phyloP scores from a whole-genome alignment of 768 basidiomycete species.

The Termitomyces sp. region DNA sequence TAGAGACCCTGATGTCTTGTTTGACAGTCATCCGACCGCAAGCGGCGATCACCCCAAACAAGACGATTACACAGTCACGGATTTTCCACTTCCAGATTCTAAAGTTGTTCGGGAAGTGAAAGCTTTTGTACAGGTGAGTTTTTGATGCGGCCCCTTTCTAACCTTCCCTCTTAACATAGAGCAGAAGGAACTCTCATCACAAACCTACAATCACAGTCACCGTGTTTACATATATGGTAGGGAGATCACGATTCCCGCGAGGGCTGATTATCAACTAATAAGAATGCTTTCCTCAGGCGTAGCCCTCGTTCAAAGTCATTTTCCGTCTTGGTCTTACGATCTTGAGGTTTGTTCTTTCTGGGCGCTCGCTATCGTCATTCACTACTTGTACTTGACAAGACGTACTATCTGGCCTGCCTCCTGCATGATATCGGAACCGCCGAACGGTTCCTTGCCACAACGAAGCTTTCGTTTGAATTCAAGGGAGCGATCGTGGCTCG shows the following conservation, averaged over 20 bases:
- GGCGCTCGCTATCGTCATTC: background rate
- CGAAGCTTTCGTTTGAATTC: conserved; percentile 54
- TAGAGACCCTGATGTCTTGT: conserved; percentile 43
- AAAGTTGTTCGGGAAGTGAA: conserved; percentile 31
- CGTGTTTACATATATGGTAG: conserved; percentile 47
- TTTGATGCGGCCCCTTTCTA: background rate
- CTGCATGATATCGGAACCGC: conserved; percentile 51
- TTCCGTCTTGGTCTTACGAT: conserved; percentile 41
- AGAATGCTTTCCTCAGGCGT: conserved; percentile 28
- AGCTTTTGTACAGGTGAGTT: conserved; percentile 31
- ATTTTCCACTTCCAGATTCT: conserved; percentile 40
- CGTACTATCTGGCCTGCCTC: conserved; percentile 45
- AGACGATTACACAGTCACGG: conserved; percentile 29
- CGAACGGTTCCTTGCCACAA: conserved; percentile 40
- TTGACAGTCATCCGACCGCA: conserved; percentile 38
- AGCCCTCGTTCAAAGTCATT: conserved; percentile 40
- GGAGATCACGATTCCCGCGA: conserved; percentile 1
- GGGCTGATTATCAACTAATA: background rate
- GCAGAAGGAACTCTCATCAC: conserved; percentile 37
- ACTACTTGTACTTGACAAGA: conserved; percentile 19
- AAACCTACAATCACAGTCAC: conserved; percentile 44
- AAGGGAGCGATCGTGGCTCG: conserved; percentile 49
- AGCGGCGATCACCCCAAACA: conserved; percentile 36
- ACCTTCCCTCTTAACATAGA: background rate
- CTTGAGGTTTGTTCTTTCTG: conserved; percentile 17